These are phyloP conservation scores for Albugo laibachii DNA, from an alignment of 352 stramenopile species.

Conservation along the genomic window DNA sequence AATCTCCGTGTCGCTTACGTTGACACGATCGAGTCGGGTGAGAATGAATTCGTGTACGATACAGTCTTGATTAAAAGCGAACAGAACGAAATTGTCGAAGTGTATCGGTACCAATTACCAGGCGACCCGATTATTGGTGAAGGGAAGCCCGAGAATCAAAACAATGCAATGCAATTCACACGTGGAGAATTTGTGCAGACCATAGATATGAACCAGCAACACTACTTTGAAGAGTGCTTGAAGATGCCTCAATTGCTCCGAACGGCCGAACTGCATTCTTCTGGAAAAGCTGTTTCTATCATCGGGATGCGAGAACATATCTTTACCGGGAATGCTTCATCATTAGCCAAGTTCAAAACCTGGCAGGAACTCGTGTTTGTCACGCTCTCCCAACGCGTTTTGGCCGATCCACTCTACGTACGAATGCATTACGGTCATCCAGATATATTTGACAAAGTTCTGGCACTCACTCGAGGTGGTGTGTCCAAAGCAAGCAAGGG, in stretches of 20 bases:
- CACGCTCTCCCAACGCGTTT: slow-evolving; percentile 52
- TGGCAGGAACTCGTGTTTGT: slow-evolving; percentile 67
- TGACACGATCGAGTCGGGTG: slow-evolving; percentile 25
- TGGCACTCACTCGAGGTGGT: slow-evolving; percentile 41
- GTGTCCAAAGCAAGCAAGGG: slow-evolving; percentile 61
- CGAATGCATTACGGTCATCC: slow-evolving; percentile 73
- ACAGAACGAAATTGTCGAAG: slow-evolving; percentile 36
- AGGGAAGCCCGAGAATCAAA: slow-evolving; percentile 20
- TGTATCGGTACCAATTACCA: slow-evolving; percentile 50
- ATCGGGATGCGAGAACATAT: slow-evolving; percentile 75
- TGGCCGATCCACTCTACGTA: slow-evolving; percentile 49
- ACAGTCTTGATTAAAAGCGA: slow-evolving; percentile 56
- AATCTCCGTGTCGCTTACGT: slow-evolving; percentile 70
- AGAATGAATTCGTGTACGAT: slow-evolving; percentile 21
- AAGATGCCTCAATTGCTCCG: slow-evolving; percentile 31
- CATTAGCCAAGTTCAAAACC: slow-evolving; percentile 61
- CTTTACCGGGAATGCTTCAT: slow-evolving; percentile 61
- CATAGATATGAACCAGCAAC: slow-evolving; percentile 21
- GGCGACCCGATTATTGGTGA: slow-evolving; percentile 17
- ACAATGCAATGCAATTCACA: slow-evolving; percentile 16
- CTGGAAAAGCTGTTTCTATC: slow-evolving; percentile 51
- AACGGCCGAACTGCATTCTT: slow-evolving; percentile 37
- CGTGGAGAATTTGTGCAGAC: slow-evolving; percentile 15
- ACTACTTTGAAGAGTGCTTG: slow-evolving; percentile 16
- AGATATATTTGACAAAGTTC: slow-evolving; percentile 66